A percentile compares a stretch with the other conserved stretches of the same genome.
These are phyloP conservation scores for Punctularia strigosozonata DNA, from an alignment of 768 basidiomycete genomes.

Conservation along the genomic window DNA sequence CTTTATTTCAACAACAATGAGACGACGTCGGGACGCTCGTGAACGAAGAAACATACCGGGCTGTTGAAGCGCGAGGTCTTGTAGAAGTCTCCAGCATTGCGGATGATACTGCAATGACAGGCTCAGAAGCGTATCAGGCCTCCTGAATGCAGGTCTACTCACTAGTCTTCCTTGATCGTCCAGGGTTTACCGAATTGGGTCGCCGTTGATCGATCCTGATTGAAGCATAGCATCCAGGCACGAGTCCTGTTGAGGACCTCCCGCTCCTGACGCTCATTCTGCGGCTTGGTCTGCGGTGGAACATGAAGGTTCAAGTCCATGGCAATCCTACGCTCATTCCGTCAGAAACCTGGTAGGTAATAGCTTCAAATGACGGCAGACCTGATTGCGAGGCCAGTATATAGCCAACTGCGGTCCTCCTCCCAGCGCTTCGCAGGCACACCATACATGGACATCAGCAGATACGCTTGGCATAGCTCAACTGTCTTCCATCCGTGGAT, in stretches of 20 bases:
- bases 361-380: slow-evolving; percentile 14
- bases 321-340: slow-evolving; percentile 76
- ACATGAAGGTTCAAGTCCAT: slow-evolving; percentile 84
- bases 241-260: slow-evolving; percentile 77
- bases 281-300: slow-evolving; percentile 44
- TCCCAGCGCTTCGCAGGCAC: slow-evolving; percentile 80
- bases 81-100: slow-evolving; percentile 68
- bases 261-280: slow-evolving; percentile 64
- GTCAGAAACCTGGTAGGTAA: too few species aligned
- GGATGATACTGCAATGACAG: slow-evolving; percentile 36
- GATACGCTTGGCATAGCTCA: slow-evolving; percentile 85
- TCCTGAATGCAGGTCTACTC: slow-evolving; percentile 12
- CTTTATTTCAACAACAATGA: slow-evolving; percentile 27
- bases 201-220: slow-evolving; percentile 77
- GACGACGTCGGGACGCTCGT: background rate
- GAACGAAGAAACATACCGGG: slow-evolving; percentile 24
- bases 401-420: slow-evolving; percentile 84
- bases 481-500: slow-evolving; percentile 53
- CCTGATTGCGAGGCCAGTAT: slow-evolving; percentile 81
- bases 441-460: slow-evolving; percentile 74
- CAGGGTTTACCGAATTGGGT: slow-evolving; percentile 87
- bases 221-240: slow-evolving; percentile 89
- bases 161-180: slow-evolving; percentile 81
- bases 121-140: background rate
- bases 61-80: slow-evolving; percentile 52